These are phyloP conservation scores for Alternaria alternata DNA, from an alignment of 2,329 filamentous ascomycete genomes.

Conservation along the genomic window DNA sequence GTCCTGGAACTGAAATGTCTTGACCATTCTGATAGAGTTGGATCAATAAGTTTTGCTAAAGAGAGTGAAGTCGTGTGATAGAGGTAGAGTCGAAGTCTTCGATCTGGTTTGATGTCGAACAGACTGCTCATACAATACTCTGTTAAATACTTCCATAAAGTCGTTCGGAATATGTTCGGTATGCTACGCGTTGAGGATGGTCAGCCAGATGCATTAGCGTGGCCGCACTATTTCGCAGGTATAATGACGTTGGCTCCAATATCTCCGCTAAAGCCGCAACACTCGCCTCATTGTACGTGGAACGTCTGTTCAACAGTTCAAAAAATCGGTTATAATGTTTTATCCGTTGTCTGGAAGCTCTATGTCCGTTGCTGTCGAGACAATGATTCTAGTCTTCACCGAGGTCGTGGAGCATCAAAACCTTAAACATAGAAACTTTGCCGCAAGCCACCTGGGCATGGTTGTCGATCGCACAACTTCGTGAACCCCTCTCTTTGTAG, in stretches of 20 bases:
- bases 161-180: background rate
- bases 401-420: too few species aligned
- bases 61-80: background rate
- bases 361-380: background rate
- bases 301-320: background rate
- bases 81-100: background rate
- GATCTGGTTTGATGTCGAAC: background rate
- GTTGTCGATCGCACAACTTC: background rate
- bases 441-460: background rate
- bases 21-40: conserved; percentile 20
- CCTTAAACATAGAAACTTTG: background rate
- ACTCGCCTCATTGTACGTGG: background rate
- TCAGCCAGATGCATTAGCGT: conserved; percentile 1
- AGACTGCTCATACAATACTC: background rate
- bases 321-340: background rate
- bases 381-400: background rate
- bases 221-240: background rate
- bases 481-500: background rate
- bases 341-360: background rate
- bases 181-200: background rate
- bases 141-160: background rate
- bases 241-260: background rate
- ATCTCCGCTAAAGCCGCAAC: background rate
- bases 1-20: conserved; percentile 31
- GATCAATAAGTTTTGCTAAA: too few species aligned